Percentiles rank a stretch among this genome's conserved stretches.
phyloP scores from a whole-genome alignment of 148 eudicot species.

The Beta vulgaris region DNA sequence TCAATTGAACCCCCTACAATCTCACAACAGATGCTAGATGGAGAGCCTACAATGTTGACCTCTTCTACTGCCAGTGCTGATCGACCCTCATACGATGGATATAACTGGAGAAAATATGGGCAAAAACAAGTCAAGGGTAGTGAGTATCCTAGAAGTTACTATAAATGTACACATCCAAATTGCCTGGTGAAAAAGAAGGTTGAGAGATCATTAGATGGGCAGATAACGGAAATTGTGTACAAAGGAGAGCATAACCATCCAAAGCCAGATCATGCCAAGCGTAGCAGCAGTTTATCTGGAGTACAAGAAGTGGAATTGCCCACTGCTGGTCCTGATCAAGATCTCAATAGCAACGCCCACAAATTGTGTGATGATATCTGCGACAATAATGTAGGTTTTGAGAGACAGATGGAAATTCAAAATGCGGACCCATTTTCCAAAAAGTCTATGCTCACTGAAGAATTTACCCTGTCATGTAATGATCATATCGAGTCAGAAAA shows the following conservation, averaged over 20 bases:
- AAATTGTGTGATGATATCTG: conserved; percentile 22
- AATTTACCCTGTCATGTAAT: conserved; percentile 10
- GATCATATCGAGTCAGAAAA: conserved; percentile 29
- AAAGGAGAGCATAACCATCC: conserved; percentile 88
- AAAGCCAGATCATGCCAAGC: conserved; percentile 59
- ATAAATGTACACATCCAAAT: conserved; percentile 77
- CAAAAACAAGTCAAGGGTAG: conserved; percentile 99
- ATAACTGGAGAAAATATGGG: conserved; percentile 94
- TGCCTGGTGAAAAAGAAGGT: conserved; percentile 83
- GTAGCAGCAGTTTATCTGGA: conserved; percentile 34
- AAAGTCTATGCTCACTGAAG: conserved; percentile 2
- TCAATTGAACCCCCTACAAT: conserved; percentile 29
- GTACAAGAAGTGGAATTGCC: conserved; percentile 35
- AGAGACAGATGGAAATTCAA: conserved; percentile 25
- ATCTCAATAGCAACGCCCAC: conserved; percentile 24
- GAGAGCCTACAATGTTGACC: conserved; percentile 32
- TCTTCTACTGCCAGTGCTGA: conserved; percentile 33
- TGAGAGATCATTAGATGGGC: conserved; percentile 69
- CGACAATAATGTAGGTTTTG: conserved; percentile 34
- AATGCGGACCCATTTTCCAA: conserved; percentile 28
- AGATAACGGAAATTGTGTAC: conserved; percentile 86
- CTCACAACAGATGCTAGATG: conserved; percentile 27
- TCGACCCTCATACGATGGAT: conserved; percentile 69
- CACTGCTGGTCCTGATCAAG: conserved; percentile 31
- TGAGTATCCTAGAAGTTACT: conserved; percentile 87